Evolutionary conservation across 495 filamentous ascomycete species (phyloP), one percentile per base, ranked within the genome.

Genomic region (Recurvomyces mirabilis): DNA sequence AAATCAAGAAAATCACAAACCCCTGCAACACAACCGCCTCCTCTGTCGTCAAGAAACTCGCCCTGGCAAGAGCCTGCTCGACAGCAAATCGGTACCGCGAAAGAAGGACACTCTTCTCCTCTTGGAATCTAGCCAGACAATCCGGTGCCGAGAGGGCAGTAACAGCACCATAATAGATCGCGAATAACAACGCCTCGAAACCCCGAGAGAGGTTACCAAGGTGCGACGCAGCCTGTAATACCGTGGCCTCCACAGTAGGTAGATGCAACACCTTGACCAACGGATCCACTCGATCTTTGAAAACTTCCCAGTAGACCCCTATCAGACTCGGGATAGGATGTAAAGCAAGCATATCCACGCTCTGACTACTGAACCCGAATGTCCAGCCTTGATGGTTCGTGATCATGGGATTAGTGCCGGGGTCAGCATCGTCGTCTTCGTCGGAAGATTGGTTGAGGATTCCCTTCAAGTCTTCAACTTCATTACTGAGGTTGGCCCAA

Each of bases 401-500:
- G 32, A 52, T 9, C 24, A 34, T 19, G 5, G 36, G 33, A 18
- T 25, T 31, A 2, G 41, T 13, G 64, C 63, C 19, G 65, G 59
- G 0, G 70, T 74, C n/a, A 66, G 74, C 71, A 5, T 79, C 72
- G 26, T 67, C 80, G 26, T 80, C 78, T 6, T 86, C 78, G 15
- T 86, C 83, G 10, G 73, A 78, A 18, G 75, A 70, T 44, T 74
- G 67, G 40, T 83, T 73, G 0, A 86, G 77, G 23, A 89, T 68
- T 54, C 82, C 79, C 52, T 82, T 78, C 26, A 89, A 71, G 77
- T 84, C 46, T 35, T 52, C 42, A 24, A 86, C 86, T 74, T 95
- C 86, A 46, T 89, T 84, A 38, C 78, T 84, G 33, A 95, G 67
- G 49, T 75, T 84, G n/a, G 81, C 78, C 88, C 87, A 95, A 39